Evolutionary conservation across 2,329 filamentous ascomycete species (phyloP), one percentile per base, ranked within the genome.

Genomic region (Dactylellina haptotyla): DNA sequence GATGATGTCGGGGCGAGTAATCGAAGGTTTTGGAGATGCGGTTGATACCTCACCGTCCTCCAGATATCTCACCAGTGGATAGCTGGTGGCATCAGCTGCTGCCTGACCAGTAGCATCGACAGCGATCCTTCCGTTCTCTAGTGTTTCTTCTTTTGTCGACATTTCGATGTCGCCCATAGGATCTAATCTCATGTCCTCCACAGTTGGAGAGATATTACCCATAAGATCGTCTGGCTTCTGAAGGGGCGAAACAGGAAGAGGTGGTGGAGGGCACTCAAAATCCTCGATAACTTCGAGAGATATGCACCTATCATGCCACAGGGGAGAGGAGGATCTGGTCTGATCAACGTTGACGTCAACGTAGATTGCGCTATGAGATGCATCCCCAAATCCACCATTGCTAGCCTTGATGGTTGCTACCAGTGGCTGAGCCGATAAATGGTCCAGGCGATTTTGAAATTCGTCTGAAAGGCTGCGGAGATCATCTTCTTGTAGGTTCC

Each of bases 21-120:
- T 64, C 59, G 67, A 58, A 16, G 41, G 51, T 9, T 59, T 50
- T 37, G 64, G 51, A 45, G 67, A 54, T 37, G 43, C 18, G 20
- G 30, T 54, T 32, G 53, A 48, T 25, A 30, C 53, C 54, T 53
- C 46, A 12, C 46, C 45, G 16, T 65, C 59, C 30, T 54, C 59
- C n/a, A 72, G 48, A 39, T 54, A 72, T 48, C 67, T 72, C 14
- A 16, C 46, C 14, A 72, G 46, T 32, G 54, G 54, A 61, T 65
- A 65, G 37, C 53, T 63, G 3, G 58, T 30, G 1, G 14, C 59
- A 46, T 61, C 59, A 12, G 37, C 26, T 23, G 43, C 16, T 34
- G 23, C 20, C 25, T 16, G 20, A 43, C 43, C 48, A 14, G 14
- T 18, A 4, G 23, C 43, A 69, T 61, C 48, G 28, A 8, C 16